phyloP scores from a whole-genome alignment of 768 basidiomycete genomes.

The Filobasidium floriforme region DNA sequence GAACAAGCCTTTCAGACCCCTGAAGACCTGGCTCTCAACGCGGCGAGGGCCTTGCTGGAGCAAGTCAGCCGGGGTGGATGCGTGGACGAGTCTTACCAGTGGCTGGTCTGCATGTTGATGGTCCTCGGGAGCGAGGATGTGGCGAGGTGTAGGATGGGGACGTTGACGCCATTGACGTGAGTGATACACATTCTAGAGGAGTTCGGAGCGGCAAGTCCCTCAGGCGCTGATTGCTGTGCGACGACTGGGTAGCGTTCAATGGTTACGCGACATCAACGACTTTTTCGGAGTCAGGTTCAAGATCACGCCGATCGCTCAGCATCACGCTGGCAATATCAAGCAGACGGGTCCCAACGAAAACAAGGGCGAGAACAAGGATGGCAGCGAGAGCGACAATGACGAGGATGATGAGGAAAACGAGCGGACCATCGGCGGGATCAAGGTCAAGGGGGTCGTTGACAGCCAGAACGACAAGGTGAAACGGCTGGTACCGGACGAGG shows the following conservation, averaged over 20 bases:
- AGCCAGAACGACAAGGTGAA: constrained; percentile 48
- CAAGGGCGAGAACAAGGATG: constrained; percentile 18
- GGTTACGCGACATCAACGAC: constrained; percentile 68
- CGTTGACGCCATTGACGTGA: constrained; percentile 72
- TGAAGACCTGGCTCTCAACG: constrained; percentile 81
- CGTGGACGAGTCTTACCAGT: constrained; percentile 82
- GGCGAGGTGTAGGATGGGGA: constrained; percentile 75
- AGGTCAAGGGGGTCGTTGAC: constrained; percentile 48
- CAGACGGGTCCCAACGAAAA: constrained; percentile 7
- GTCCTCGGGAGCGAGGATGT: constrained; percentile 96
- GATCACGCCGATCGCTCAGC: constrained; percentile 50
- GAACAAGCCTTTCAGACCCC: constrained; percentile 54
- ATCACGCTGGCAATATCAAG: constrained; percentile 8
- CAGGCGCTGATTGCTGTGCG: no score
- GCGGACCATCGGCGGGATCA: constrained; percentile 9
- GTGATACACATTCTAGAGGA: no score
- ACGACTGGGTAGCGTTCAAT: constrained; percentile 63
- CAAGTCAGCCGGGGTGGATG: constrained; percentile 81
- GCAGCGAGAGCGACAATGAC: constrained; percentile 18
- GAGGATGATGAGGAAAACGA: constrained; percentile 25
- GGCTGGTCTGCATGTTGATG: constrained; percentile 78
- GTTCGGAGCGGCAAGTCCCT: no score
- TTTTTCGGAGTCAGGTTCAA: constrained; percentile 94
- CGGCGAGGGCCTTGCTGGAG: constrained; percentile 66
- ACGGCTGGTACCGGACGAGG: constrained; percentile 49